Evolutionary conservation across 768 basidiomycete species (phyloP).

Genomic region (Termitomyces sp.): DNA sequence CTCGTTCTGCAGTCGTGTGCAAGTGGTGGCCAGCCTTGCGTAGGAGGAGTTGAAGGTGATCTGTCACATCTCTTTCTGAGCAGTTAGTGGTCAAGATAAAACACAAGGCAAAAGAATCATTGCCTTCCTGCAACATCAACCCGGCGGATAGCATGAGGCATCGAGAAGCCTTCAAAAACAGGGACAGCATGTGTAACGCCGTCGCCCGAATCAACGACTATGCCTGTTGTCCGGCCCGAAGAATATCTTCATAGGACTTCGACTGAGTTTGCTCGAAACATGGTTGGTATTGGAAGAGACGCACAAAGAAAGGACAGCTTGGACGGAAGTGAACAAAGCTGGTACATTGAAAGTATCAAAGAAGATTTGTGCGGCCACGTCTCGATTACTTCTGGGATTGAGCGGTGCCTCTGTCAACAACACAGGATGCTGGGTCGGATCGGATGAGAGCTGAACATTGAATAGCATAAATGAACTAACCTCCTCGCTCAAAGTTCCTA

Average conservation of each 20-base stretch:
- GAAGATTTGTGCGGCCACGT: constrained; percentile 97
- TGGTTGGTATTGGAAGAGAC: constrained; percentile 24
- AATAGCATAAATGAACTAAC: constrained; percentile 37
- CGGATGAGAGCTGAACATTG: constrained; percentile 14
- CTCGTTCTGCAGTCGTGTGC: constrained; percentile 95
- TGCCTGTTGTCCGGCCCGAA: constrained; percentile 97
- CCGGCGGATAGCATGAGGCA: constrained; percentile 96
- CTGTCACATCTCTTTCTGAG: constrained; percentile 84
- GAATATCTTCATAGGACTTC: constrained; percentile 70
- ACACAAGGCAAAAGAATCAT: not conserved
- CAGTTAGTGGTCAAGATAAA: constrained; percentile 11
- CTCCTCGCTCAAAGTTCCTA: constrained; percentile 96
- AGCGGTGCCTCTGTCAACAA: constrained; percentile 95
- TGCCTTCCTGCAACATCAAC: constrained; percentile 97
- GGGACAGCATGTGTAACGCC: constrained; percentile 99
- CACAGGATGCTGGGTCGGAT: constrained; percentile 86
- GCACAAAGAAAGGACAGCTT: constrained; percentile 94
- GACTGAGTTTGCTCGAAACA: constrained; percentile 8
- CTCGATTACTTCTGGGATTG: constrained; percentile 94
- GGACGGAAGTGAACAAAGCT: constrained; percentile 93
- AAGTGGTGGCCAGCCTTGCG: constrained; percentile 94
- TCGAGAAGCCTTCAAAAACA: constrained; percentile 98
- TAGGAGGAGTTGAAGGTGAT: constrained; percentile 90
- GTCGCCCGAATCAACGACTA: constrained; percentile 97
- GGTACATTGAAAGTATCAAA: constrained; percentile 99